phyloP scores from a whole-genome alignment of 2,329 filamentous ascomycete species.

The Penicillium sp. region DNA sequence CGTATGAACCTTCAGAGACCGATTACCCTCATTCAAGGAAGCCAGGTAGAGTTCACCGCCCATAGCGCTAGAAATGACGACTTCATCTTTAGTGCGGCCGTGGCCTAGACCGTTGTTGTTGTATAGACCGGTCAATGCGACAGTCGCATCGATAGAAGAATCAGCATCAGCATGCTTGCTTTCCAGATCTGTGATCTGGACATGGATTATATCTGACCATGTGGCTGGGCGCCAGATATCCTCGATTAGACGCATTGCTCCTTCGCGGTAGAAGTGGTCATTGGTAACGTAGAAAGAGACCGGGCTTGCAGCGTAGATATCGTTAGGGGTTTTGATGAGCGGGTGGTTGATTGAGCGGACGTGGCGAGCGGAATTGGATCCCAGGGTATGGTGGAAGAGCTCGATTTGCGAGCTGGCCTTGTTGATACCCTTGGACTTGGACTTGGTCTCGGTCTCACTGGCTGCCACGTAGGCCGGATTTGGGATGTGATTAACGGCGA shows the following conservation, averaged over 20 bases:
- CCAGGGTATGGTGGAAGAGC: slow-evolving; percentile 54
- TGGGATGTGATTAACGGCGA: slow-evolving; percentile 58
- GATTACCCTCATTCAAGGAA: slow-evolving; percentile 21
- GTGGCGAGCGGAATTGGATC: slow-evolving; percentile 43
- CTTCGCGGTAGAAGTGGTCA: slow-evolving; percentile 54
- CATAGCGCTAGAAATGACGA: slow-evolving; percentile 39
- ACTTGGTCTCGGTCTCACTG: no score
- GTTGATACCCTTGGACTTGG: slow-evolving; percentile 24
- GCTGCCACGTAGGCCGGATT: slow-evolving; percentile 42
- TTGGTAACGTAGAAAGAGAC: slow-evolving; percentile 57
- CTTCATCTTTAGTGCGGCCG: slow-evolving; percentile 38
- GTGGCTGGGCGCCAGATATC: slow-evolving; percentile 40
- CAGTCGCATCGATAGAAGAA: slow-evolving; percentile 36
- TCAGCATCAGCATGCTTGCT: slow-evolving; percentile 29
- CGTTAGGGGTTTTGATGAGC: slow-evolving; percentile 57
- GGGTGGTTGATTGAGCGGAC: slow-evolving; percentile 54
- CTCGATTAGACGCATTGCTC: slow-evolving; percentile 48
- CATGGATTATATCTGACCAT: slow-evolving; percentile 52
- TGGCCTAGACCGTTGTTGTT: slow-evolving; percentile 58
- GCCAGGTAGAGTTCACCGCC: slow-evolving; percentile 50
- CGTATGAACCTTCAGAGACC: slow-evolving; percentile 43
- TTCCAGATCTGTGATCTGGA: slow-evolving; percentile 35
- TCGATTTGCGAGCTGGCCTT: slow-evolving; percentile 55
- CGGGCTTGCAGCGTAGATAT: slow-evolving; percentile 50
- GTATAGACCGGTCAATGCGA: slow-evolving; percentile 47